phyloP scores from a whole-genome alignment of 306 rosid genomes.

The Ormosia semicastrata region DNA sequence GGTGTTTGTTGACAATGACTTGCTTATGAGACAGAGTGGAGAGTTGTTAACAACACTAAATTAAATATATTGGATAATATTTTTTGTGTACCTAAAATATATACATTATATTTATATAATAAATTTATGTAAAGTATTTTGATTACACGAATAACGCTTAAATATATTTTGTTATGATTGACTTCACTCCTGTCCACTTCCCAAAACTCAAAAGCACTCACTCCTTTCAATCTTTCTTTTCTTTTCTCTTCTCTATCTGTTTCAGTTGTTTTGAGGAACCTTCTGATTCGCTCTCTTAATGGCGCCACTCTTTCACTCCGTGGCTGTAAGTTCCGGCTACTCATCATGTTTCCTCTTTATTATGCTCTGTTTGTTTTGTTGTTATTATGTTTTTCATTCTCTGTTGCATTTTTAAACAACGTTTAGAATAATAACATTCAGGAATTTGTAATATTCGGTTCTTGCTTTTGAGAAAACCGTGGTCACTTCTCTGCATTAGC shows the following conservation, averaged over 20 bases:
- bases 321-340: conserved; percentile 35
- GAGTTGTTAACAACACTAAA: too few species aligned
- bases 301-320: conserved; percentile 33
- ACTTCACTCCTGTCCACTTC: background rate
- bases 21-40: too few species aligned
- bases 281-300: conserved; percentile 30
- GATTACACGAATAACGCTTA: too few species aligned
- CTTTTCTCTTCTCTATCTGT: background rate
- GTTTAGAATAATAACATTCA: background rate
- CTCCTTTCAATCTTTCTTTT: background rate
- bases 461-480: conserved; percentile 8
- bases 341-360: background rate
- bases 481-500: conserved; percentile 1
- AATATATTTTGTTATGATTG: background rate
- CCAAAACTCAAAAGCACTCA: background rate
- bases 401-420: background rate
- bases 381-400: background rate
- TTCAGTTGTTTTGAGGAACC: background rate
- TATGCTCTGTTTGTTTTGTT: background rate
- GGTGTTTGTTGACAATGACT: too few species aligned
- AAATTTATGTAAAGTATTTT: too few species aligned
- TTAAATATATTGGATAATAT: too few species aligned
- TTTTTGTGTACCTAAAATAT: too few species aligned
- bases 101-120: too few species aligned
- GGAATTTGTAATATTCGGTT: background rate